Evolutionary conservation across 2,329 filamentous ascomycete species (phyloP), one percentile per base, ranked within the genome.

Genomic region (Venturia effusa): DNA sequence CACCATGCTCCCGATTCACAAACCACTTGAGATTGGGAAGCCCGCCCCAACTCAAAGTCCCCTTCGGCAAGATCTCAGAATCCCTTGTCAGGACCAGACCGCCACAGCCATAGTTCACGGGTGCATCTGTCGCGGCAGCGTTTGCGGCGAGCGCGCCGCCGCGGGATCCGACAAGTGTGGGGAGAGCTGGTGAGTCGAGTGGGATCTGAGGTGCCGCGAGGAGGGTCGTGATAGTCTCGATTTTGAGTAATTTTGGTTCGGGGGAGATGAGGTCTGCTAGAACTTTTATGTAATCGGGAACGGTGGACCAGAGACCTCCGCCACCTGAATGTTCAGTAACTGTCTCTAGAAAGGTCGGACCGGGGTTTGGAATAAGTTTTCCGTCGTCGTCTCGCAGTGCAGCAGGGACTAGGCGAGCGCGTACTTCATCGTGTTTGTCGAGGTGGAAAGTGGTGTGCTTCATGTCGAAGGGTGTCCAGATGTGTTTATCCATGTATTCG

Each of bases 21-120:
- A 66, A 66, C 65, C 65, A 66, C 34, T 65, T 66, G 37, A 66
- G 59, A 51, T 66, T 66, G 32, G 65, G 64, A 4, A 66, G 41
- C 13, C 65, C 65, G 41, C 64, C 60, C 65, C 65, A 66, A 10
- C 30, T 55, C 61, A 61, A 17, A 10, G 43, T 63, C 17, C 60
- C 59, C 40, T 30, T 59, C 1, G 59, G 65, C n/a, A 65, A 24
- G 24, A 64, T 32, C 19, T 61, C 63, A 17, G 41, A 32, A 40
- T 62, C 64, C 34, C 43, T 54, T 15, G 55, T 62, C 22, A 48
- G 48, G 24, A 62, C 48, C 57, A 62, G 66, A 11, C 65, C 65
- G 17, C 57, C 64, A 45, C 63, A 59, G 8, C 64, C 64, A 62
- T 66, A 66, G 27, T 66, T 62, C 34, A 66, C 32, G 0, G 30